A percentile compares a stretch with the other conserved stretches of the same genome.
phyloP scores from a whole-genome alignment of 805 yeast species.

The Candida boidinii region DNA sequence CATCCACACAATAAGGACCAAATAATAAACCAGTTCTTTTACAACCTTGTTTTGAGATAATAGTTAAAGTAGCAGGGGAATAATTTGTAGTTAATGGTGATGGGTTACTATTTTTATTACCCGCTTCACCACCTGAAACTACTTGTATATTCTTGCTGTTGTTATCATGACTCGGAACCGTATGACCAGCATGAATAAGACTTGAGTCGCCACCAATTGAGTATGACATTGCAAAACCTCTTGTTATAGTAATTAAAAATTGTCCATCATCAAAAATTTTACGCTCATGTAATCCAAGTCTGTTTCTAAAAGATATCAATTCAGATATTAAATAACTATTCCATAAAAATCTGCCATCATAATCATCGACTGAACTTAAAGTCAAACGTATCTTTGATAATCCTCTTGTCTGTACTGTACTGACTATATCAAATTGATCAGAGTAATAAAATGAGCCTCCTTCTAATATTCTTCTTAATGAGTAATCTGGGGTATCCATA shows the following conservation, averaged over 20 bases:
- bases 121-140: no score
- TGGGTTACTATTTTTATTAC: conserved; percentile 28
- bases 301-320: conserved; percentile 35
- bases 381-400: conserved; percentile 14
- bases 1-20: conserved; percentile 54
- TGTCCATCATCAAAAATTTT: conserved; percentile 34
- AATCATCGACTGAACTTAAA: conserved; percentile 27
- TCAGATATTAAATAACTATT: conserved; percentile 38
- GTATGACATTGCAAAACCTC: conserved; percentile 41
- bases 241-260: conserved; percentile 36
- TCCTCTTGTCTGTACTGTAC: conserved; percentile 37
- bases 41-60: conserved; percentile 45
- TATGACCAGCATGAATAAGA: no score
- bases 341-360: conserved; percentile 42
- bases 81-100: no score
- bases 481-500: conserved; percentile 38
- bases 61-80: conserved; percentile 28
- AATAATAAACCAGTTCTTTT: conserved; percentile 34
- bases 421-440: conserved; percentile 35
- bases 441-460: conserved; percentile 43
- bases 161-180: no score
- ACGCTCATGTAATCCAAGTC: conserved; percentile 33
- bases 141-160: no score
- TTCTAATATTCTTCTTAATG: conserved; percentile 34
- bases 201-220: no score